Conservation (phyloP, 352 stramenopile species). For the Pythium coloratum region DNA sequence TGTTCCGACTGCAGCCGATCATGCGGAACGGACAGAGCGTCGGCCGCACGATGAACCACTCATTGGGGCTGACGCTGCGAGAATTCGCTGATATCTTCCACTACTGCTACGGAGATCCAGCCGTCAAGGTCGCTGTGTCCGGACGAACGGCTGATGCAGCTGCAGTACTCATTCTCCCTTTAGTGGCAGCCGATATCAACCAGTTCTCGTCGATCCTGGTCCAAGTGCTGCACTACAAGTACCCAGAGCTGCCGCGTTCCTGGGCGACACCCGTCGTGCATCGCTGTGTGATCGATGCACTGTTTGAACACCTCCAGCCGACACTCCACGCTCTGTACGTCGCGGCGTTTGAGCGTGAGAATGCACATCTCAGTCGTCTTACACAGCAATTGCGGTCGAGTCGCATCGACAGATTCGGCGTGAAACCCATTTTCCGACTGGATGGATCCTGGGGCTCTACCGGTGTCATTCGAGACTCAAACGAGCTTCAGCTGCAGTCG, state of each 20-base stretch:
- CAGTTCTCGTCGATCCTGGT: conserved; percentile 52
- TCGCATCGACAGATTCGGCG: conserved; percentile 38
- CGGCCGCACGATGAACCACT: conserved; percentile 45
- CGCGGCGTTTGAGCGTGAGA: conserved; percentile 49
- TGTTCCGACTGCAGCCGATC: conserved; percentile 39
- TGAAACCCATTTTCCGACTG: conserved; percentile 49
- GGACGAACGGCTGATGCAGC: neutral
- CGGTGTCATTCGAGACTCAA: conserved; percentile 9
- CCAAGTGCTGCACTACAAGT: conserved; percentile 63
- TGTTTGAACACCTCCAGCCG: conserved; percentile 67
- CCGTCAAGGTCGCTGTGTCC: conserved; percentile 17
- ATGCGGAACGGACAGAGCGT: conserved; percentile 46
- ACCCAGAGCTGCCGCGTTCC: conserved; percentile 28
- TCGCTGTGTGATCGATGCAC: conserved; percentile 48
- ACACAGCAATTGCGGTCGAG: conserved; percentile 31
- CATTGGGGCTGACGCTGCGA: conserved; percentile 44
- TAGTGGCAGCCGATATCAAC: conserved; percentile 50
- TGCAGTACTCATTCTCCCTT: conserved; percentile 29
- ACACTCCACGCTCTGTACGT: conserved; percentile 58
- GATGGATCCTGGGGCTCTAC: conserved; percentile 40
- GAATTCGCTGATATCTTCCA: conserved; percentile 58
- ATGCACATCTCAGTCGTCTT: conserved; percentile 38
- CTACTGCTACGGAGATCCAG: conserved; percentile 37
- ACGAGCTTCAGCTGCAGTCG: conserved; percentile 33
- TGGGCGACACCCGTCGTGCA: conserved; percentile 31